Evolutionary conservation across 495 filamentous ascomycete genomes (phyloP).

Genomic region (Friedmanniomyces simplex): DNA sequence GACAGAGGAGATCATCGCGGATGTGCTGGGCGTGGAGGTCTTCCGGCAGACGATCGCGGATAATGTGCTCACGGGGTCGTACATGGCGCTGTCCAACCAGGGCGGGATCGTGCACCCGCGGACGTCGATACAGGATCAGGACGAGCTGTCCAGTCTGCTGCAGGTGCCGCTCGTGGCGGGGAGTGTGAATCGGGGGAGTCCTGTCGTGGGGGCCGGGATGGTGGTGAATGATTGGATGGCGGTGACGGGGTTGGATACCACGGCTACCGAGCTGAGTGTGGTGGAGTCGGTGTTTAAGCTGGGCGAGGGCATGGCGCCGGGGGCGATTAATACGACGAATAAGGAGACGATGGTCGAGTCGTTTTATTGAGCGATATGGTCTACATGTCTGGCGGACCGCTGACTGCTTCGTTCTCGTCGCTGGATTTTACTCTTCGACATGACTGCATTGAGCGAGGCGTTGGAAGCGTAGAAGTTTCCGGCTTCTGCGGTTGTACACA

Average conservation of each 20-base stretch:
- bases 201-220: slow-evolving; percentile 96
- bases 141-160: slow-evolving; percentile 85
- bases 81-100: slow-evolving; percentile 93
- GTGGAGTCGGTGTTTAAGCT: slow-evolving; percentile 91
- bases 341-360: slow-evolving; percentile 98
- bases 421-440: neutral
- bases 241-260: slow-evolving; percentile 89
- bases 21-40: slow-evolving; percentile 93
- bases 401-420: neutral
- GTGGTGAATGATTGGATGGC: slow-evolving; percentile 99
- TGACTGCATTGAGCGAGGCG: neutral
- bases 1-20: slow-evolving; percentile 57
- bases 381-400: neutral
- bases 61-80: slow-evolving; percentile 89
- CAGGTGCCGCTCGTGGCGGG: slow-evolving; percentile 95
- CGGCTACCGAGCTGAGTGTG: slow-evolving; percentile 90
- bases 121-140: slow-evolving; percentile 92
- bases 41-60: slow-evolving; percentile 96
- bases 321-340: slow-evolving; percentile 62
- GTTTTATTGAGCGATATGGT: slow-evolving; percentile 56
- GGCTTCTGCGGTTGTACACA: neutral
- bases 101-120: slow-evolving; percentile 96
- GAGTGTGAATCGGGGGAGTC: slow-evolving; percentile 79
- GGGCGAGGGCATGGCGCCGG: slow-evolving; percentile 73
- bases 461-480: neutral